Percentiles rank a stretch among this genome's conserved stretches.
Conservation (phyloP, 176 grass and related monocot genomes). For the Carex parvula region DNA sequence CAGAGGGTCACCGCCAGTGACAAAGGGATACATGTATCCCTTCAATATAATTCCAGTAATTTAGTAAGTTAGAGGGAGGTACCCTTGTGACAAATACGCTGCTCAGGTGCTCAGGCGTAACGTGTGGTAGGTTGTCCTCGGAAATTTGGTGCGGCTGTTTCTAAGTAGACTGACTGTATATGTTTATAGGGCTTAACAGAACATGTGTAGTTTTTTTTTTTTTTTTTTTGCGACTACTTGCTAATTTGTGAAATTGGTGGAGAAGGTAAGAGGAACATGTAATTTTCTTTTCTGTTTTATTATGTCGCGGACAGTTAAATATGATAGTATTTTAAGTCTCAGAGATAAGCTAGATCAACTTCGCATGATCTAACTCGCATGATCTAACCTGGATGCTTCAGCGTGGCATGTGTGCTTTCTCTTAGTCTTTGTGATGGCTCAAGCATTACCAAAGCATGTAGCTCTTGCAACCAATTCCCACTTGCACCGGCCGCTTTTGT, state of each 20-base stretch:
- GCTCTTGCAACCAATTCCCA: no score
- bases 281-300: background rate
- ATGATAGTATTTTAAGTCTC: background rate
- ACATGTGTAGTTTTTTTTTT: background rate
- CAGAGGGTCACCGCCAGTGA: conserved; percentile 82
- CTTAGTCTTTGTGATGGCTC: no score
- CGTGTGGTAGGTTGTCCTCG: background rate
- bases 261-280: background rate
- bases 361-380: no score
- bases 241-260: background rate
- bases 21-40: background rate
- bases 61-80: background rate
- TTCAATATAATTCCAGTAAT: background rate
- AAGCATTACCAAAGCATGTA: no score
- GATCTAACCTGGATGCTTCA: no score
- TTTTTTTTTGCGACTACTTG: background rate
- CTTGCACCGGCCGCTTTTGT: no score
- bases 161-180: background rate
- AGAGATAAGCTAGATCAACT: background rate
- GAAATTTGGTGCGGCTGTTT: background rate
- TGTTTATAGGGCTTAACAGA: background rate
- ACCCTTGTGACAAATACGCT: background rate
- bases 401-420: no score
- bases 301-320: background rate
- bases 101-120: background rate